Evolutionary conservation across 352 stramenopile species (phyloP).

Genomic region (Lagenidium giganteum): DNA sequence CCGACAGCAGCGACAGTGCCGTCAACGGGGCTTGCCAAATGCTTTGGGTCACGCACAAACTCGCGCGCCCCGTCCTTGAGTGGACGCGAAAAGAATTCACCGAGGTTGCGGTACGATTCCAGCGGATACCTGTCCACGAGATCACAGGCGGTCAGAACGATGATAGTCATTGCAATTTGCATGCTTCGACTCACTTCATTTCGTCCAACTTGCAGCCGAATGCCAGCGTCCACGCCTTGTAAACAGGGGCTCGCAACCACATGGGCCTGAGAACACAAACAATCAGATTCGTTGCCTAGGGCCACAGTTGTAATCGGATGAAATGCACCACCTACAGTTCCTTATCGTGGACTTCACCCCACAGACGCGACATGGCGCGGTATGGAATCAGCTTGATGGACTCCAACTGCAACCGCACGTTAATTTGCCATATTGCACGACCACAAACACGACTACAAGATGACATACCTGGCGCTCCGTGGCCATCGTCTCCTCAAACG

Average conservation of each 20-base stretch:
- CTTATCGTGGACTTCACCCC: slow-evolving; percentile 74
- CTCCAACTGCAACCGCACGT: slow-evolving; percentile 28
- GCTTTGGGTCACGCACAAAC: slow-evolving; percentile 27
- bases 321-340: slow-evolving; percentile 48
- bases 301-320: neutral
- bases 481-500: slow-evolving; percentile 35
- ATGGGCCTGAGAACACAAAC: slow-evolving; percentile 28
- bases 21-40: slow-evolving; percentile 51
- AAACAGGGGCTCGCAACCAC: slow-evolving; percentile 68
- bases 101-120: slow-evolving; percentile 67
- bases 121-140: slow-evolving; percentile 57
- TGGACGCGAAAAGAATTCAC: slow-evolving; percentile 81
- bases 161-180: neutral
- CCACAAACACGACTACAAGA: neutral
- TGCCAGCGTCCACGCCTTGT: slow-evolving; percentile 76
- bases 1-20: slow-evolving; percentile 51
- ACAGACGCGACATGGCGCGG: slow-evolving; percentile 66
- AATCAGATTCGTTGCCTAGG: neutral
- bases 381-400: slow-evolving; percentile 78
- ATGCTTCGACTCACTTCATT: slow-evolving; percentile 41
- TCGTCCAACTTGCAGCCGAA: slow-evolving; percentile 84
- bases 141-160: neutral
- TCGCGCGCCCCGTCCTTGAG: slow-evolving; percentile 57
- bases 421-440: no score
- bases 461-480: slow-evolving; percentile 48